Evolutionary conservation across 164 flowering plant genomes (phyloP).

Genomic region (Vitis amurensis): DNA sequence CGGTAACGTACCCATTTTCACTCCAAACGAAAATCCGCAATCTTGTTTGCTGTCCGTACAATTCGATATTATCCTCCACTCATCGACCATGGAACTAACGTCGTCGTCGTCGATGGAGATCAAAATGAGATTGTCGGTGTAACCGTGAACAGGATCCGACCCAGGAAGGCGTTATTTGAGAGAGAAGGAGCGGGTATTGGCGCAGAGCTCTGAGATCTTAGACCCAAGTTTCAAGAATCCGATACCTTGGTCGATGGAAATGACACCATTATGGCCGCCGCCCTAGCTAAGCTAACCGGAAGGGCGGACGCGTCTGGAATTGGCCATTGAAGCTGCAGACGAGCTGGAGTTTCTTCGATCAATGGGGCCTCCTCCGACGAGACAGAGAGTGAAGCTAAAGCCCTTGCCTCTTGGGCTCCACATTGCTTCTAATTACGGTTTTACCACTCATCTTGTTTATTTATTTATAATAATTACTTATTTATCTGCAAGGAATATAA

Average conservation of each 20-base stretch:
- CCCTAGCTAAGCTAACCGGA: constrained; percentile 28
- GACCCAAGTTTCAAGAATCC: constrained; percentile 15
- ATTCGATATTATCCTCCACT: constrained; percentile 20
- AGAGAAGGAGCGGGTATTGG: constrained; percentile 7
- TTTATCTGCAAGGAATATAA: no score
- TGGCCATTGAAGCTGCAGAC: constrained; percentile 24
- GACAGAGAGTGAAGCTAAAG: constrained; percentile 2
- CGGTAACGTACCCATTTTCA: background rate
- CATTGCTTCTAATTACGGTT: no score
- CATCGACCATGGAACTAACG: constrained; percentile 23
- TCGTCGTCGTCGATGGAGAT: constrained; percentile 26
- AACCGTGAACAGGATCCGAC: constrained; percentile 2
- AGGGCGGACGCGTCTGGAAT: constrained; percentile 23
- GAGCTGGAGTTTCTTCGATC: constrained; percentile 27
- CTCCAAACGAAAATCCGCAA: constrained; percentile 25
- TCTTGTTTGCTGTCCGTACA: constrained; percentile 15
- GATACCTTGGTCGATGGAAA: constrained; percentile 24
- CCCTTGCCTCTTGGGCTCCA: no score
- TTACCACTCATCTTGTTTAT: no score
- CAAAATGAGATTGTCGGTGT: constrained; percentile 6
- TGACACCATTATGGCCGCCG: constrained; percentile 39
- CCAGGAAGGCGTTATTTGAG: constrained; percentile 25
- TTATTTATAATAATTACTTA: no score
- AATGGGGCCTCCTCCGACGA: constrained; percentile 10
- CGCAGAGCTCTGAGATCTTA: constrained; percentile 24